Evolutionary conservation across 768 basidiomycete species (phyloP).

Genomic region (Rhizopogon vulgaris): DNA sequence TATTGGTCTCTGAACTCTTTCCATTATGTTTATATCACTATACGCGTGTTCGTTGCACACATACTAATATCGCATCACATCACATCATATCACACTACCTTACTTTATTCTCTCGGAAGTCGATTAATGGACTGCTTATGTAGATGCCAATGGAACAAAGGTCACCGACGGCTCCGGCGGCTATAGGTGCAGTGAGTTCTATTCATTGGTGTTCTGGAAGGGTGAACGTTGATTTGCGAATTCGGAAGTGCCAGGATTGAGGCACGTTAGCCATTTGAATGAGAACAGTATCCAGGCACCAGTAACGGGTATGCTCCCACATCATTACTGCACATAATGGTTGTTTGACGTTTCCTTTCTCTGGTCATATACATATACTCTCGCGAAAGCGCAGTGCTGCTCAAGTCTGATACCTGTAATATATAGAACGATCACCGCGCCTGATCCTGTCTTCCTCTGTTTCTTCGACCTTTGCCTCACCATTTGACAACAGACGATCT

Average conservation of each 20-base stretch:
- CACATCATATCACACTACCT: conserved; percentile 8
- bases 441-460: conserved; percentile 16
- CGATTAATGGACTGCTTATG: neutral
- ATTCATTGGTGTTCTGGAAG: too few relatives aligned
- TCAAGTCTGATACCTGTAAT: conserved; percentile 25
- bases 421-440: conserved; percentile 24
- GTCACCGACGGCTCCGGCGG: too few relatives aligned
- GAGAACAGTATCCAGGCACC: too few relatives aligned
- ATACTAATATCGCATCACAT: conserved; percentile 3
- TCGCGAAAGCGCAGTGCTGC: neutral
- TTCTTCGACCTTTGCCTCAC: conserved; percentile 12
- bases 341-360: too few relatives aligned
- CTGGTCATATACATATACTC: too few relatives aligned
- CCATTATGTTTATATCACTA: conserved; percentile 3
- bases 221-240: too few relatives aligned
- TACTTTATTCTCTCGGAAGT: conserved; percentile 13
- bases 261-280: too few relatives aligned
- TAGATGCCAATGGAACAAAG: neutral
- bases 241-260: too few relatives aligned
- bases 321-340: too few relatives aligned
- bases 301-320: too few relatives aligned
- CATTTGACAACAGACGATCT: conserved; percentile 19
- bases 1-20: neutral
- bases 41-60: neutral
- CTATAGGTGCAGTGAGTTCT: too few relatives aligned